phyloP scores from a whole-genome alignment of 2,329 filamentous ascomycete species.

The Alternaria sp. region DNA sequence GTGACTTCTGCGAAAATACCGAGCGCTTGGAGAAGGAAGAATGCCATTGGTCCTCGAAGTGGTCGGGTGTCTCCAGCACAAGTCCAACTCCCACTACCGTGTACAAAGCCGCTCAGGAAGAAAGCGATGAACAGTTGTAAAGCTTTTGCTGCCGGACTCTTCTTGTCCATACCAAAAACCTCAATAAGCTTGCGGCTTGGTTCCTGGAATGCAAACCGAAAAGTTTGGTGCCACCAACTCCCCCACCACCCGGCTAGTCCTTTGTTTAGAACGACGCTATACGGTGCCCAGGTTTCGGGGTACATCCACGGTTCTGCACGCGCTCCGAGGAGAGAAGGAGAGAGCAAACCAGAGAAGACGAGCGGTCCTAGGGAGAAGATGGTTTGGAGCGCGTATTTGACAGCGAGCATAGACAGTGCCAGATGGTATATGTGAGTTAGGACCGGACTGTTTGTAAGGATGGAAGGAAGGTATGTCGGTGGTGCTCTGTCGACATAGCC shows the following conservation, averaged over 20 bases:
- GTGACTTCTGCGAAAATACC: slow-evolving; percentile 69
- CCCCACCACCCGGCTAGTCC: slow-evolving; percentile 87
- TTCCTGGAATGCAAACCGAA: slow-evolving; percentile 75
- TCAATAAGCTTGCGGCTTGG: slow-evolving; percentile 61
- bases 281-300: slow-evolving; percentile 64
- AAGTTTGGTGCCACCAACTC: slow-evolving; percentile 89
- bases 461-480: slow-evolving; percentile 57
- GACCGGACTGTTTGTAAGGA: slow-evolving; percentile 51
- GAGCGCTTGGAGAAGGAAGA: slow-evolving; percentile 75
- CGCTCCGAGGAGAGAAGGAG: slow-evolving; percentile 66
- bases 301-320: slow-evolving; percentile 69
- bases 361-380: slow-evolving; percentile 69
- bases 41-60: slow-evolving; percentile 62
- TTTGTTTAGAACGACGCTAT: slow-evolving; percentile 65
- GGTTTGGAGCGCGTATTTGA: slow-evolving; percentile 68
- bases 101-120: slow-evolving; percentile 71
- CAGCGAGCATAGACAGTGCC: slow-evolving; percentile 61
- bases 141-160: slow-evolving; percentile 48
- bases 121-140: slow-evolving; percentile 66
- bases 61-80: slow-evolving; percentile 64
- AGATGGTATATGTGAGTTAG: slow-evolving; percentile 66
- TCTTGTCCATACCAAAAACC: slow-evolving; percentile 37
- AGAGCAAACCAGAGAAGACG: slow-evolving; percentile 66
- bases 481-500: slow-evolving; percentile 56
- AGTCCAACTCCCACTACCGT: slow-evolving; percentile 74